Percentiles rank a stretch among this genome's conserved stretches.
phyloP scores from a whole-genome alignment of 225 moss, liverwort and hornwort species.

The Physcomitrium patens region DNA sequence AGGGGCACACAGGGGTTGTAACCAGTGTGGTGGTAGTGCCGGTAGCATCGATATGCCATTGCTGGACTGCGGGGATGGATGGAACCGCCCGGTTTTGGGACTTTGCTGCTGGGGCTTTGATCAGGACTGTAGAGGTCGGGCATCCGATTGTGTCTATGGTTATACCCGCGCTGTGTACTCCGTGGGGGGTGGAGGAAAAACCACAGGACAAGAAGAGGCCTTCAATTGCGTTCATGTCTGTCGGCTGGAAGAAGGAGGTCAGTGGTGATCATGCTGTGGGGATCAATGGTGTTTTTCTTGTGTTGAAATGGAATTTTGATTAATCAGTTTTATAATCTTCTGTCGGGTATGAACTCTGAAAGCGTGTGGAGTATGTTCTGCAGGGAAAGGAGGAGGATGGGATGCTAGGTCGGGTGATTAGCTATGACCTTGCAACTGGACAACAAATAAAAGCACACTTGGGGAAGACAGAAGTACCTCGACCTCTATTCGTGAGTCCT shows the following conservation, averaged over 20 bases:
- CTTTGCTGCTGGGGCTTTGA: slow-evolving; percentile 46
- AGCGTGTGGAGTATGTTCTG: slow-evolving; percentile 9
- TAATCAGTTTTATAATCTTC: background rate
- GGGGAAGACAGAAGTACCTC: slow-evolving; percentile 58
- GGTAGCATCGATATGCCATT: slow-evolving; percentile 39
- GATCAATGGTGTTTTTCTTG: background rate
- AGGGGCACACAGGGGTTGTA: slow-evolving; percentile 59
- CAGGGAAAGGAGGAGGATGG: slow-evolving; percentile 24
- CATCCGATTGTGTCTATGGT: slow-evolving; percentile 62
- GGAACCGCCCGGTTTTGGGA: slow-evolving; percentile 81
- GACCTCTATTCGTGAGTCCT: slow-evolving; percentile 54
- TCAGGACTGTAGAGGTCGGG: slow-evolving; percentile 42
- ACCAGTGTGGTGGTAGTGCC: slow-evolving; percentile 68
- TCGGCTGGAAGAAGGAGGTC: slow-evolving; percentile 52
- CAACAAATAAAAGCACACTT: slow-evolving; percentile 58
- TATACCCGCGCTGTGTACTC: slow-evolving; percentile 65
- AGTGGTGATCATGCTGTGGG: slow-evolving; percentile 5
- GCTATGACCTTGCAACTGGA: slow-evolving; percentile 56
- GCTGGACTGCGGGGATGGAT: slow-evolving; percentile 84
- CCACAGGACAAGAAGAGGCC: slow-evolving; percentile 34
- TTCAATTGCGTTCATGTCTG: slow-evolving; percentile 64
- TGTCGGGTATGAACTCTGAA: too few relatives aligned
- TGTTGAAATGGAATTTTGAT: background rate
- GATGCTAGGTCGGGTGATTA: slow-evolving; percentile 50
- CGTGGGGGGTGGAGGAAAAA: slow-evolving; percentile 29